Evolutionary conservation across 345 rosid genomes (phyloP), one percentile per base, ranked within the genome.

Genomic region (Clausena lansium): DNA sequence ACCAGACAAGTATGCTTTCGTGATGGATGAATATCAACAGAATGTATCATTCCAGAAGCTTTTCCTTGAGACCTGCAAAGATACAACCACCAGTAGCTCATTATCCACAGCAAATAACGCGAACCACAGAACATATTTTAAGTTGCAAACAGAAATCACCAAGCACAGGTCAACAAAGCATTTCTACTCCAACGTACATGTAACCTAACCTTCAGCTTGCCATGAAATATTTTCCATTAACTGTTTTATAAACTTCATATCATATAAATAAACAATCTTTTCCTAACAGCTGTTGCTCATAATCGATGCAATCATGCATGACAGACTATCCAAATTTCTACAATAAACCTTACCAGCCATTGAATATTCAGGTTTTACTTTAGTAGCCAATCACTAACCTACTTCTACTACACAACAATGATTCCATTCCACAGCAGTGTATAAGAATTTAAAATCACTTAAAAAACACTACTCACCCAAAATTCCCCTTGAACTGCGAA

Each of bases 1-100:
- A 95, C 99, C 84, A 92, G 84, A 85, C 94, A 92, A 39, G 88
- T 92, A 86, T 95, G 97, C 85, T 95, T 95, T 65, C 97, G 82
- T 2, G 97, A 95, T 70, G 96, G 92, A 84, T 93, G 98, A 84
- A 95, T 88, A 83, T 95, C 98, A 81, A 95, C 76, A 1, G 98
- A 93, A 81, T 93, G 98, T 15, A 93, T 84, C 76, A 93, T 75
- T 27, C 96, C 99, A 76, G 90, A 86, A 72, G 83, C 82, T 81
- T 77, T 88, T 47, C 92, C 97, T 74, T 85, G 90, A 78, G 85
- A 79, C 90, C 98, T 95, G 83, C 81, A 86, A 81, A 17, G 79
- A 57, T 62, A 78, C n/a, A 45, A 69, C 54, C 78, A 62, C 15
- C 25, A 61, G 45, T 27, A 60, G 38, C 30, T 61, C 24, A 22